Evolutionary conservation across 2,329 filamentous ascomycete species (phyloP).

Genomic region (Ceratocystis huliohia): DNA sequence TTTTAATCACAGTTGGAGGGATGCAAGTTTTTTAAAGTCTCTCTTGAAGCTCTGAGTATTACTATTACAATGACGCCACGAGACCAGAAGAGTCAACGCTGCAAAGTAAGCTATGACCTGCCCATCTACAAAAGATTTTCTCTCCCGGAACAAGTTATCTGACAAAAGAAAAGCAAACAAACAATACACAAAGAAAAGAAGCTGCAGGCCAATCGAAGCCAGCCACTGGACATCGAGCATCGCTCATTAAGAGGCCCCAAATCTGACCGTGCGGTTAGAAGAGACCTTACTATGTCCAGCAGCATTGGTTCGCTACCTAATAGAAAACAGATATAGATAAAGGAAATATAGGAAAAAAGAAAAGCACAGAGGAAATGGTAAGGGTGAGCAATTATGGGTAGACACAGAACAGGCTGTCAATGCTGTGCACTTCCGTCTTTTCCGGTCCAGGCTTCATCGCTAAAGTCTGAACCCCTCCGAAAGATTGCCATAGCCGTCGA

Average conservation of each 20-base stretch:
- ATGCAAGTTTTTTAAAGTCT: slow-evolving; percentile 11
- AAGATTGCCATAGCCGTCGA: not conserved
- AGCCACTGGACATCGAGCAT: not conserved
- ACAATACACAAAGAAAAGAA: slow-evolving; percentile 16
- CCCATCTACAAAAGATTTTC: slow-evolving; percentile 16
- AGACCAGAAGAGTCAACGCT: slow-evolving; percentile 9
- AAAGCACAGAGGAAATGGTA: slow-evolving; percentile 15
- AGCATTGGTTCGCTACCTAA: not conserved
- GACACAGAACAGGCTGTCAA: slow-evolving; percentile 9
- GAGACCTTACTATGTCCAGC: not conserved
- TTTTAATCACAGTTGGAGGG: not conserved
- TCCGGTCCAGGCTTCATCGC: not conserved
- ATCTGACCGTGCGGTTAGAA: not conserved
- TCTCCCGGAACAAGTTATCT: slow-evolving; percentile 16
- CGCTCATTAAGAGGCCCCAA: not conserved
- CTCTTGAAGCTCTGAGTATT: slow-evolving; percentile 20
- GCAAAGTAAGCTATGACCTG: slow-evolving; percentile 16
- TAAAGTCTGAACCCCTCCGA: not conserved
- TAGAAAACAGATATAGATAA: slow-evolving; percentile 7
- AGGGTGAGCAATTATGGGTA: slow-evolving; percentile 12
- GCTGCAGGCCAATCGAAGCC: not conserved
- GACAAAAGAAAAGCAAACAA: slow-evolving; percentile 13
- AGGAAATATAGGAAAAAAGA: slow-evolving; percentile 16
- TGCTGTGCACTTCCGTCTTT: not conserved
- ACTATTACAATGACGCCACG: slow-evolving; percentile 20